A percentile compares a stretch with the other conserved stretches of the same genome.
These are phyloP conservation scores for Saccharomyces mikatae DNA, from an alignment of 805 yeast species.

Conservation along the genomic window DNA sequence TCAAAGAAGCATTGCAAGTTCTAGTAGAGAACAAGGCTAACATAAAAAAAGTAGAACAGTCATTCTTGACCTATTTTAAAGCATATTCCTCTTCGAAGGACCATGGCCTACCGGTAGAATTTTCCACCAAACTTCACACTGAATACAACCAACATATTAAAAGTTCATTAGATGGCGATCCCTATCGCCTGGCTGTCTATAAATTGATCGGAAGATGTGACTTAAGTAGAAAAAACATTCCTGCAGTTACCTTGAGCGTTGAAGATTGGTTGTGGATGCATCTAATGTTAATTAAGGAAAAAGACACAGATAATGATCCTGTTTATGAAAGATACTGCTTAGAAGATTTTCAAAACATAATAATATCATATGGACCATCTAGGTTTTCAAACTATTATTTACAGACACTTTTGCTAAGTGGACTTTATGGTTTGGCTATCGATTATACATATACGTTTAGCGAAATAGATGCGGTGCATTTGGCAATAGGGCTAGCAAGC, in stretches of 20 bases:
- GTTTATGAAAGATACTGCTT: constrained; percentile 66
- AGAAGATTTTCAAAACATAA: constrained; percentile 61
- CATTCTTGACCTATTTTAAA: constrained; percentile 72
- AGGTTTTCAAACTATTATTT: constrained; percentile 68
- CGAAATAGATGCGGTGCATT: constrained; percentile 83
- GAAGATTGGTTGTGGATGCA: constrained; percentile 99
- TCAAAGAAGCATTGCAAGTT: constrained; percentile 67
- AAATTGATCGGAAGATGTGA: constrained; percentile 90
- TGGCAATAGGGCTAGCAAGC: constrained; percentile 72
- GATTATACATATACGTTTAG: constrained; percentile 45
- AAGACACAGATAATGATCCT: constrained; percentile 39
- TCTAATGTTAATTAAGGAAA: constrained; percentile 63
- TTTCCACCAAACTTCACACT: constrained; percentile 58
- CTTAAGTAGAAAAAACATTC: constrained; percentile 54
- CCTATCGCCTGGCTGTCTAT: constrained; percentile 82
- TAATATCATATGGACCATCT: constrained; percentile 63
- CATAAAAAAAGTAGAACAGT: constrained; percentile 76
- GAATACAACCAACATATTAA: constrained; percentile 84
- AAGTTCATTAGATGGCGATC: constrained; percentile 62
- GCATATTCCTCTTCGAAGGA: constrained; percentile 54
- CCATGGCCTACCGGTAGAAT: constrained; percentile 52
- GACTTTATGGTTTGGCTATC: constrained; percentile 75
- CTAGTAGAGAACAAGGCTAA: constrained; percentile 56
- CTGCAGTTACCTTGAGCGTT: constrained; percentile 65
- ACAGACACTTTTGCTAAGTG: constrained; percentile 64